Conservation (phyloP, 2,329 filamentous ascomycete genomes). For the Didymella keratinophila region DNA sequence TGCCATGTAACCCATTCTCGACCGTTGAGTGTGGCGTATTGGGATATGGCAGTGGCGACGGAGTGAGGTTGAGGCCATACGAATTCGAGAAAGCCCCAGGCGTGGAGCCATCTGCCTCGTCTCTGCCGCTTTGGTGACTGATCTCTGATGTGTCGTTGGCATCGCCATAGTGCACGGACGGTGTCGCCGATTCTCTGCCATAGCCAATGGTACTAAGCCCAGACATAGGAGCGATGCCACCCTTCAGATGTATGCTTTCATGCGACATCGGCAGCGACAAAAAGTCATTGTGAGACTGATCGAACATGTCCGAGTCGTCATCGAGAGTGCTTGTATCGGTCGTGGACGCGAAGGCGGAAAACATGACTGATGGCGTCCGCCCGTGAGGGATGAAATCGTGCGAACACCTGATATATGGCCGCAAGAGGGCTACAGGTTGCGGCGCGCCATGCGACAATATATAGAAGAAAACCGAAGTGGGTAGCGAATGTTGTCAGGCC, state of each 20-base stretch:
- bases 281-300: conserved; percentile 41
- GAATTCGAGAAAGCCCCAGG: conserved; percentile 41
- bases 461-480: conserved; percentile 19
- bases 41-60: conserved; percentile 42
- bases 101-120: conserved; percentile 43
- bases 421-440: conserved; percentile 30
- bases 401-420: conserved; percentile 40
- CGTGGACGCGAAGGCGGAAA: conserved; percentile 45
- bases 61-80: conserved; percentile 37
- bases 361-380: conserved; percentile 39
- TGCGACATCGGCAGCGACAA: conserved; percentile 45
- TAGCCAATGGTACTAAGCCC: conserved; percentile 50
- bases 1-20: conserved; percentile 24
- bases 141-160: conserved; percentile 48
- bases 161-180: conserved; percentile 51
- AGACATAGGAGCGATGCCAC: conserved; percentile 40
- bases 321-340: conserved; percentile 45
- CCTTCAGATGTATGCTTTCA: conserved; percentile 46
- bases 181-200: conserved; percentile 49
- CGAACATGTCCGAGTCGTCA: conserved; percentile 48
- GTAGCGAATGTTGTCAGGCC: conserved; percentile 23
- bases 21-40: conserved; percentile 34
- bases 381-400: conserved; percentile 32
- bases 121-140: conserved; percentile 40
- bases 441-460: conserved; percentile 36